Evolutionary conservation across 495 filamentous ascomycete genomes (phyloP), one percentile per base, ranked within the genome.

Genomic region (Penicillium angulare): DNA sequence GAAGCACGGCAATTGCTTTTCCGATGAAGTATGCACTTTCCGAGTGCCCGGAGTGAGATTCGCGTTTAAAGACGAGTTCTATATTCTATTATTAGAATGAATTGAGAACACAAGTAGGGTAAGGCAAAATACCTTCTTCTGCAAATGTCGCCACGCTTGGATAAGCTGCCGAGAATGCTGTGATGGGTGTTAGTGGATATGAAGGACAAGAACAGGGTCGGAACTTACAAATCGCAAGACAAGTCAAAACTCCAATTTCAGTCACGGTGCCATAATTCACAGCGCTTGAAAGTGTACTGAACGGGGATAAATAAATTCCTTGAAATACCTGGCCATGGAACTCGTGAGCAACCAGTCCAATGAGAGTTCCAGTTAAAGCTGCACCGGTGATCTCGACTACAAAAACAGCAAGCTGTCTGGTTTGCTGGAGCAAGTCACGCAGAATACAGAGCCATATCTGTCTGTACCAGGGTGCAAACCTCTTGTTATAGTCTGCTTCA

Each of bases 21-120:
- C 77, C 80, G 0, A 81, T 24, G 63, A 78, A 84, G 50, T 83
- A 82, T 0, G 81, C 78, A 31, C 72, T 59, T 18, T 71, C 55
- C 42, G 77, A 80, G 55, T 85, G 81, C 0, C 80, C 78, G 0
- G 75, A 68, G 21, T 76, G 71, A 0, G 76, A 65, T 60, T 82
- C 79, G 1, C 79, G 75, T 22, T 66, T 66, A 49, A 77, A 79
- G 16, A 15, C 27, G 1, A 18, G 13, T 17, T 35, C 34, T n/a
- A n/a, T n/a, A n/a, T n/a, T n/a, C n/a, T n/a, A n/a, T n/a, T n/a
- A n/a, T n/a, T n/a, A n/a, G n/a, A n/a, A n/a, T n/a, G n/a, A n/a
- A n/a, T n/a, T 38, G 6, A 15, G 6, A 1, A 38, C 12, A 38
- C 1, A 2, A 38, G 8, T 18, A n/a, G 16, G n/a, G 6, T 36